These are phyloP conservation scores for Cercophora newfieldiana DNA, from an alignment of 495 filamentous ascomycete genomes.

Conservation along the genomic window DNA sequence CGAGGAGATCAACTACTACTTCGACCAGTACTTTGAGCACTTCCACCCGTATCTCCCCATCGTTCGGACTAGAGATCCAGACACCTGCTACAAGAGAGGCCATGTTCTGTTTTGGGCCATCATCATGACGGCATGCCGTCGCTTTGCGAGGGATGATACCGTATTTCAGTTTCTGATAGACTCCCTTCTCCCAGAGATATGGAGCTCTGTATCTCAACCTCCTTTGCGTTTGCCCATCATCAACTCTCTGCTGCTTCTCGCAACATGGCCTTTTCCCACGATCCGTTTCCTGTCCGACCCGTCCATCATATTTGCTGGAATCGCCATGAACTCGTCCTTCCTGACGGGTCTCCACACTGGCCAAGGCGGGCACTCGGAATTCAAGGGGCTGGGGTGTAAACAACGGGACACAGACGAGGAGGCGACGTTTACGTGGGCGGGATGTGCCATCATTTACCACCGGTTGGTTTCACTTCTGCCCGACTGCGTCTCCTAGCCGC, in stretches of 20 bases:
- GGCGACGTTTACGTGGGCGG: constrained; percentile 46
- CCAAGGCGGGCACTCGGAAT: constrained; percentile 42
- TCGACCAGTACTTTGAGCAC: constrained; percentile 47
- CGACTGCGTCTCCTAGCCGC: not conserved
- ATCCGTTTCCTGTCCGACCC: constrained; percentile 47
- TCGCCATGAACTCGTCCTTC: constrained; percentile 42
- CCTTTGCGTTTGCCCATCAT: constrained; percentile 41
- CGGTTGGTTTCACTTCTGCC: constrained; percentile 25
- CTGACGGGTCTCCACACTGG: constrained; percentile 46
- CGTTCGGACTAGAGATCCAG: constrained; percentile 39
- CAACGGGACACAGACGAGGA: constrained; percentile 43
- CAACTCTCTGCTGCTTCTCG: constrained; percentile 45
- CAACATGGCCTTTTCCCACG: constrained; percentile 43
- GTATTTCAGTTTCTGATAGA: constrained; percentile 45
- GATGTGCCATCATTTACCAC: constrained; percentile 45
- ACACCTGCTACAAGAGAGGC: constrained; percentile 40
- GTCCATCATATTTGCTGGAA: constrained; percentile 40
- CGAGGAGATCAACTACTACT: constrained; percentile 49
- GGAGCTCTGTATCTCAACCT: constrained; percentile 33
- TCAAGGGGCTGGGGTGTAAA: constrained; percentile 32
- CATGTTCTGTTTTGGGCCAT: constrained; percentile 48
- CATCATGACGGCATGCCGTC: constrained; percentile 44
- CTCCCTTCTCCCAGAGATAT: constrained; percentile 40
- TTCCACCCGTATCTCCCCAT: constrained; percentile 49
- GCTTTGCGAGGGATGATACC: constrained; percentile 42